Evolutionary conservation across 805 yeast genomes (phyloP), one percentile per base, ranked within the genome.

Genomic region (Lipomyces japonicus): DNA sequence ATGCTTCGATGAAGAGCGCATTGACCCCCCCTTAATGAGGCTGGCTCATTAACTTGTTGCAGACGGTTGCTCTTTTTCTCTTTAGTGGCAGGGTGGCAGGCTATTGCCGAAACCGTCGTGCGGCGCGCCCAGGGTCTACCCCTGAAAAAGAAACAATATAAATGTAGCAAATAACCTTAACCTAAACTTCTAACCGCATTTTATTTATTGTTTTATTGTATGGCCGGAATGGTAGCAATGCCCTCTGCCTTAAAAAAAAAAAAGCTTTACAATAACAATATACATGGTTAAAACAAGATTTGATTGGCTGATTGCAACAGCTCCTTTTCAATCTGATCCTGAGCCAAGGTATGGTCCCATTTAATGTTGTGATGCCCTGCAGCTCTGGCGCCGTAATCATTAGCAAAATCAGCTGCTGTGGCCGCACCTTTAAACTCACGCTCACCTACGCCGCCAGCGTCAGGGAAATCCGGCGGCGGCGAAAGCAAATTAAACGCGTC

Each of bases 131-230:
- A n/a, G n/a, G n/a, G n/a, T n/a, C n/a, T n/a, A n/a, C n/a, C n/a
- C n/a, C n/a, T n/a, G n/a, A n/a, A n/a, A 35, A 35, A 18, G 19
- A 35, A 16, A 35, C n/a, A 3, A 14, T 12, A 22, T 16, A 35
- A 35, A 22, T 2, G 19, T 2, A 35, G 3, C 10, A 2, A 35
- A 2, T 3, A 12, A 12, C 18, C 38, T 91, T 81, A 75, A 88
- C 91, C 1, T 96, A 97, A 49, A 79, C 79, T 62, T 90, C 97
- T 42, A 90, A 77, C 59, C 75, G 76, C 3, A 65, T 34, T 60
- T 18, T 70, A 39, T 71, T 63, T 75, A 86, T 88, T 46, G 69
- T 70, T 3, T 71, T 60, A 34, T 76, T 63, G 1, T 81, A 64
- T 12, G 31, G 31, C 12, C 31, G 31, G 31, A 28, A 12, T 28